phyloP scores from a whole-genome alignment of 176 grass and related monocot species.

The Lolium perenne region DNA sequence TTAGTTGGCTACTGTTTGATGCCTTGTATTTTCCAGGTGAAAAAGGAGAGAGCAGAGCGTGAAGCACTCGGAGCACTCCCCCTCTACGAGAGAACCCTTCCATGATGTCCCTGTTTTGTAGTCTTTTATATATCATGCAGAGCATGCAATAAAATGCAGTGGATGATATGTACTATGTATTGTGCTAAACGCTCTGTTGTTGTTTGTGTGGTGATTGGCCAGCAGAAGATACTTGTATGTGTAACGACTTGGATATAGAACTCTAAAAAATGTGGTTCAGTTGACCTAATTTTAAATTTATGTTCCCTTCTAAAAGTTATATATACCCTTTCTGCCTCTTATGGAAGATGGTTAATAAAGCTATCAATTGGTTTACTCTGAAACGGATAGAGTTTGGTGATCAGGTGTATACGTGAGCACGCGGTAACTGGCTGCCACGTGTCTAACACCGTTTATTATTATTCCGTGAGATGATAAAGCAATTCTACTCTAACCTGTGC shows the following conservation, averaged over 20 bases:
- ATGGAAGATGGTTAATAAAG: background rate
- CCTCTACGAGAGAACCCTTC: conserved; percentile 81
- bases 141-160: conserved; percentile 44
- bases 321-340: background rate
- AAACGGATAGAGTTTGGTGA: too few relatives aligned
- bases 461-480: too few relatives aligned
- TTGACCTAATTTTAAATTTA: background rate
- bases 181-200: background rate
- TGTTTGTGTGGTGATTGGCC: conserved; percentile 6
- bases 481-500: too few relatives aligned
- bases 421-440: too few relatives aligned
- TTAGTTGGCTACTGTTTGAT: conserved; percentile 2
- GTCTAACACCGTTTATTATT: too few relatives aligned
- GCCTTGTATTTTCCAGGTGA: conserved; percentile 51
- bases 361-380: too few relatives aligned
- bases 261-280: background rate
- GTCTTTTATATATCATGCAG: conserved; percentile 9
- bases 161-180: conserved; percentile 13
- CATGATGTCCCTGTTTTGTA: conserved; percentile 36
- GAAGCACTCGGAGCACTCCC: conserved; percentile 82
- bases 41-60: conserved; percentile 76
- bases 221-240: background rate
- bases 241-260: background rate
- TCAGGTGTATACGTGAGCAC: too few relatives aligned
- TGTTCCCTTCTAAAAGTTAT: background rate